Conservation (phyloP, 2,329 filamentous ascomycete genomes). For the Cladosporium sp. region DNA sequence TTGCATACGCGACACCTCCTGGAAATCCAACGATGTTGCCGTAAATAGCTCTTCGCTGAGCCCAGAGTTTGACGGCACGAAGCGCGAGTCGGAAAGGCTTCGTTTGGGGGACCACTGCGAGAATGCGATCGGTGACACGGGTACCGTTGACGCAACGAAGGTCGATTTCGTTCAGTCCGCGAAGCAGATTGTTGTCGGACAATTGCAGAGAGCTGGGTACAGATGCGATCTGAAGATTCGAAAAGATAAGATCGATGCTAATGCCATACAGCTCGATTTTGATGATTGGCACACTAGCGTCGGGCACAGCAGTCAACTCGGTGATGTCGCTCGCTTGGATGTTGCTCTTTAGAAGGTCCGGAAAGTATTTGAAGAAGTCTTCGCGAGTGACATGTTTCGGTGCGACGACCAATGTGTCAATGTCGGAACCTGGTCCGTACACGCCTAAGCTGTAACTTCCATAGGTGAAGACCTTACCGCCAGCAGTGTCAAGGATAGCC, state of each 20-base stretch:
- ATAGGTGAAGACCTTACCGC: constrained; percentile 92
- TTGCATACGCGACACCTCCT: constrained; percentile 95
- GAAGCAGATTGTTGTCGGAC: constrained; percentile 76
- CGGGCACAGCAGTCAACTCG: constrained; percentile 77
- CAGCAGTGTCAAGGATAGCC: constrained; percentile 73
- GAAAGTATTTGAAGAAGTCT: constrained; percentile 89
- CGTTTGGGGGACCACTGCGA: constrained; percentile 80
- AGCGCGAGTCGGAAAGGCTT: constrained; percentile 86
- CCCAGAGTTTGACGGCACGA: constrained; percentile 94
- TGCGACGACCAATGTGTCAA: constrained; percentile 89
- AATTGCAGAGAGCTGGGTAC: constrained; percentile 61
- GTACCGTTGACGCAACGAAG: constrained; percentile 90
- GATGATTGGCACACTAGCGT: constrained; percentile 94
- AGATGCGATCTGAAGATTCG: constrained; percentile 38
- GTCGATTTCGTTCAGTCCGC: constrained; percentile 80
- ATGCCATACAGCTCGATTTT: constrained; percentile 89
- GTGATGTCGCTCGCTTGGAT: constrained; percentile 73
- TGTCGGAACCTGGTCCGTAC: constrained; percentile 92
- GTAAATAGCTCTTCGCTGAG: constrained; percentile 85
- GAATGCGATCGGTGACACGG: constrained; percentile 87
- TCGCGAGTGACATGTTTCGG: constrained; percentile 83
- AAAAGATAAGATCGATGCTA: constrained; percentile 82
- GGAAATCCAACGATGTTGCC: constrained; percentile 96
- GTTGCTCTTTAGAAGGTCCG: constrained; percentile 71
- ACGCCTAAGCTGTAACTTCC: constrained; percentile 94